phyloP scores from a whole-genome alignment of 768 basidiomycete genomes.

The Mycena venus region DNA sequence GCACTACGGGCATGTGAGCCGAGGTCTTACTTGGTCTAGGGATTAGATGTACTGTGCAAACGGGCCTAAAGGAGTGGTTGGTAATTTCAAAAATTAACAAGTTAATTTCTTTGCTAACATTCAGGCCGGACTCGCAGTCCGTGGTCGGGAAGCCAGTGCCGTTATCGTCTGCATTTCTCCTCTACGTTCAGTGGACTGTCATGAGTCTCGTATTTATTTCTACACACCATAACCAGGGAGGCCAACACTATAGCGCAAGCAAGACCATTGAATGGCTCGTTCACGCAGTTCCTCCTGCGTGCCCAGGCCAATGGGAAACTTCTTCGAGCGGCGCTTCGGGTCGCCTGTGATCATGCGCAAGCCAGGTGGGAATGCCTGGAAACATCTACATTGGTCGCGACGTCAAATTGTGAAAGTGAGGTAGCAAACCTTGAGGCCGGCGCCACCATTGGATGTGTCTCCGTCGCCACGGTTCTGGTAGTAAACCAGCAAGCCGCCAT shows the following conservation, averaged over 20 bases:
- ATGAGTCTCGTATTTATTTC: background rate
- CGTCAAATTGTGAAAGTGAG: slow-evolving; percentile 18
- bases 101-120: slow-evolving; percentile 48
- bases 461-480: slow-evolving; percentile 57
- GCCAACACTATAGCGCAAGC: slow-evolving; percentile 51
- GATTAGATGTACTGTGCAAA: too few relatives aligned
- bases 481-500: slow-evolving; percentile 56
- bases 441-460: slow-evolving; percentile 52
- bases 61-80: slow-evolving; percentile 33
- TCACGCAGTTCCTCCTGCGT: slow-evolving; percentile 55
- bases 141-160: slow-evolving; percentile 59
- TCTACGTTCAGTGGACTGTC: too few relatives aligned
- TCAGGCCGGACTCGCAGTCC: slow-evolving; percentile 58
- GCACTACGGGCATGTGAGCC: too few relatives aligned
- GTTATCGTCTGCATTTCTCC: too few relatives aligned
- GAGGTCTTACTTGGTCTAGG: too few relatives aligned
- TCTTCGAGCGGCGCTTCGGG: slow-evolving; percentile 72
- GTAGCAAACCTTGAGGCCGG: too few relatives aligned
- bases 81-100: background rate
- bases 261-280: slow-evolving; percentile 55
- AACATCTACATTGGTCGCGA: slow-evolving; percentile 40
- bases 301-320: slow-evolving; percentile 69
- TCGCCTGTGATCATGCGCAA: too few relatives aligned
- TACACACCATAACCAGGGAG: too few relatives aligned
- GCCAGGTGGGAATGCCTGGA: slow-evolving; percentile 56